phyloP scores from a whole-genome alignment of 2,329 filamentous ascomycete genomes.

The Amphichorda felina region DNA sequence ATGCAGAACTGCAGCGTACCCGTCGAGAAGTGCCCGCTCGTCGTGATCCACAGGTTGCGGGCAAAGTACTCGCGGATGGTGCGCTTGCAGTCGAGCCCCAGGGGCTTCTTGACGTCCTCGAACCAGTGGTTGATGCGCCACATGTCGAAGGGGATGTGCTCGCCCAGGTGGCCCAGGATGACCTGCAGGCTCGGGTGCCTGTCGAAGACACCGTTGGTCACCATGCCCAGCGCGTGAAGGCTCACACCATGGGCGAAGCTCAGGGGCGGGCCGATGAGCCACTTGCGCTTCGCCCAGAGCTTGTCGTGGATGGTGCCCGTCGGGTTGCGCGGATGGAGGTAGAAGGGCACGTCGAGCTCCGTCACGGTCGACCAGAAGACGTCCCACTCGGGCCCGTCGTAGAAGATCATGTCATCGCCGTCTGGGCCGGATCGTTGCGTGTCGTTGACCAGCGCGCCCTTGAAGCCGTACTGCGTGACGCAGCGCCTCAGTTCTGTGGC shows the following conservation, averaged over 20 bases:
- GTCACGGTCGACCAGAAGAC: conserved; percentile 46
- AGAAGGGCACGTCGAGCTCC: conserved; percentile 52
- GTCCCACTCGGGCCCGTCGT: conserved; percentile 49
- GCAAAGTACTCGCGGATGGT: conserved; percentile 40
- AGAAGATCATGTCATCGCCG: conserved; percentile 51
- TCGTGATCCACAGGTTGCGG: conserved; percentile 44
- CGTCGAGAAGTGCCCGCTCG: conserved; percentile 43
- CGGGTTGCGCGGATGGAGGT: conserved; percentile 49
- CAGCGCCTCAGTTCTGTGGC: conserved; percentile 37
- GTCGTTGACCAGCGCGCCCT: conserved; percentile 50
- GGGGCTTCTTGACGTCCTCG: conserved; percentile 40
- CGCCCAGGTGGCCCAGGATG: conserved; percentile 34
- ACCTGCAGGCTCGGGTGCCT: conserved; percentile 31
- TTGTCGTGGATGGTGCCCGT: conserved; percentile 44
- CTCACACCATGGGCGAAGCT: conserved; percentile 47
- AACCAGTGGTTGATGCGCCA: conserved; percentile 43
- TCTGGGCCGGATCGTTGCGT: conserved; percentile 45
- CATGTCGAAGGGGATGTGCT: conserved; percentile 36
- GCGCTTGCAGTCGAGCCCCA: conserved; percentile 34
- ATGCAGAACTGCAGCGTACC: conserved; percentile 36
- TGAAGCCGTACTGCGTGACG: conserved; percentile 47
- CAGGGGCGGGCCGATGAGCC: conserved; percentile 46
- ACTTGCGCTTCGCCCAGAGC: conserved; percentile 45
- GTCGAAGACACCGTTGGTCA: conserved; percentile 38
- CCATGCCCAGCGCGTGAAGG: conserved; percentile 41